A percentile compares a stretch with the other conserved stretches of the same genome.
phyloP scores from a whole-genome alignment of 2,329 filamentous ascomycete genomes.

The Pseudocercospora crystallina region DNA sequence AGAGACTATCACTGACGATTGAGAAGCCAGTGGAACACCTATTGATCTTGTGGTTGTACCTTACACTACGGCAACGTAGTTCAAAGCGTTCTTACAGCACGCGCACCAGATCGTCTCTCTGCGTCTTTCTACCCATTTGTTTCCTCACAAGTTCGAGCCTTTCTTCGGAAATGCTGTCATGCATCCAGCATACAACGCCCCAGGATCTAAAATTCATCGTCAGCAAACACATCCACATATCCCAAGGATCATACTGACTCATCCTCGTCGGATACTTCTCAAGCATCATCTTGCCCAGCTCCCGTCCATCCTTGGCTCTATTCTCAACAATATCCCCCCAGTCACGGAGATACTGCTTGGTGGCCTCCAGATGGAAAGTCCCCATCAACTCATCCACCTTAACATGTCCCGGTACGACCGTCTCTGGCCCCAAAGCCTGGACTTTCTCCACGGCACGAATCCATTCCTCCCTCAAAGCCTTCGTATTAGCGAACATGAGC shows the following conservation, averaged over 20 bases:
- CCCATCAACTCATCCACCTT: slow-evolving; percentile 10
- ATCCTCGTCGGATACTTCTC: slow-evolving; percentile 8
- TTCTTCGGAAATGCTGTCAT: background rate
- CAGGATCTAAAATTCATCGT: background rate
- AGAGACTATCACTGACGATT: too few species aligned
- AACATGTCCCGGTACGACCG: slow-evolving; percentile 9
- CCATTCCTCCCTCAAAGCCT: slow-evolving; percentile 12
- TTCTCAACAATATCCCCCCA: slow-evolving; percentile 4
- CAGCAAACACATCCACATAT: background rate
- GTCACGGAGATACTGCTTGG: slow-evolving; percentile 11
- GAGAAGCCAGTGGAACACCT: too few species aligned
- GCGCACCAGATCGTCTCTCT: too few species aligned
- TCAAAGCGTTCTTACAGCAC: too few species aligned
- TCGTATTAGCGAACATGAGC: slow-evolving; percentile 8
- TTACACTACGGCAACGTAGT: too few species aligned
- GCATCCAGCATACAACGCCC: background rate
- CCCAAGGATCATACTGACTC: background rate
- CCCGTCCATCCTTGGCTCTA: slow-evolving; percentile 1
- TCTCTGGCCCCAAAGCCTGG: slow-evolving; percentile 5
- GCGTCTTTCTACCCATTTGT: background rate
- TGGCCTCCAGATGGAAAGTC: slow-evolving; percentile 1
- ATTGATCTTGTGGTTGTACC: too few species aligned
- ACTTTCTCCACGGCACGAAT: slow-evolving; percentile 12
- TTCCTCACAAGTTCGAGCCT: background rate
- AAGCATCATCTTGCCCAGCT: slow-evolving; percentile 3